Percentiles rank a stretch among this genome's conserved stretches.
phyloP scores from a whole-genome alignment of 495 filamentous ascomycete species.

The Penicillium macrosclerotiorum region DNA sequence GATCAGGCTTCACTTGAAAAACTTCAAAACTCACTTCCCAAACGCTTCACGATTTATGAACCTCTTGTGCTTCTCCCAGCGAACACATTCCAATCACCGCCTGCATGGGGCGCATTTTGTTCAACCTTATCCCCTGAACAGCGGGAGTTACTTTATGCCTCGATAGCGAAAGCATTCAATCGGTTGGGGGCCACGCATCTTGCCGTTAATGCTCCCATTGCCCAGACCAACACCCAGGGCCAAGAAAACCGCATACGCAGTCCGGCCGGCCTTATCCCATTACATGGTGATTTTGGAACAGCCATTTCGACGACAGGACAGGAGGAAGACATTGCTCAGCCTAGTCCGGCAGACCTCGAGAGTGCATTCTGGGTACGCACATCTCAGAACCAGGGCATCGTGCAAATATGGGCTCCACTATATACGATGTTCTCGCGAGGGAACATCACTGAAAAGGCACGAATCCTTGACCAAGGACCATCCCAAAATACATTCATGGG shows the following conservation, averaged over 20 bases:
- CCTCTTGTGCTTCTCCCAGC: slow-evolving; percentile 67
- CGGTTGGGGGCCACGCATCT: slow-evolving; percentile 59
- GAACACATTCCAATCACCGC: slow-evolving; percentile 50
- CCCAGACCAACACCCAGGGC: slow-evolving; percentile 20
- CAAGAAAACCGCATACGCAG: slow-evolving; percentile 65
- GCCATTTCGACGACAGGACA: not conserved
- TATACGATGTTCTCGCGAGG: slow-evolving; percentile 92
- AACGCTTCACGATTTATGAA: slow-evolving; percentile 66
- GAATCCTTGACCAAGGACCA: slow-evolving; percentile 51
- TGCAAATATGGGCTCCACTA: slow-evolving; percentile 81
- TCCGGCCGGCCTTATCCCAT: slow-evolving; percentile 57
- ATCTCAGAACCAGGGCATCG: slow-evolving; percentile 71
- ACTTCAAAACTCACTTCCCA: slow-evolving; percentile 46
- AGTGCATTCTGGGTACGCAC: slow-evolving; percentile 70
- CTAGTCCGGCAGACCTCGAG: slow-evolving; percentile 48
- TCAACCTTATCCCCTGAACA: slow-evolving; percentile 11
- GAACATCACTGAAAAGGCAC: slow-evolving; percentile 83
- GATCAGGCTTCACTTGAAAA: not conserved
- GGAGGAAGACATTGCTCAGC: slow-evolving; percentile 21
- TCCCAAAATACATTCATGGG: slow-evolving; percentile 26
- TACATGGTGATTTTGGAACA: slow-evolving; percentile 66
- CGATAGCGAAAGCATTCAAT: slow-evolving; percentile 44
- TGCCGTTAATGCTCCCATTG: slow-evolving; percentile 72
- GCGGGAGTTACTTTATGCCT: slow-evolving; percentile 47
- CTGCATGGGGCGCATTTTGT: slow-evolving; percentile 48